These are phyloP conservation scores for Serpula lacrymans DNA, from an alignment of 768 basidiomycete species.

Conservation along the genomic window DNA sequence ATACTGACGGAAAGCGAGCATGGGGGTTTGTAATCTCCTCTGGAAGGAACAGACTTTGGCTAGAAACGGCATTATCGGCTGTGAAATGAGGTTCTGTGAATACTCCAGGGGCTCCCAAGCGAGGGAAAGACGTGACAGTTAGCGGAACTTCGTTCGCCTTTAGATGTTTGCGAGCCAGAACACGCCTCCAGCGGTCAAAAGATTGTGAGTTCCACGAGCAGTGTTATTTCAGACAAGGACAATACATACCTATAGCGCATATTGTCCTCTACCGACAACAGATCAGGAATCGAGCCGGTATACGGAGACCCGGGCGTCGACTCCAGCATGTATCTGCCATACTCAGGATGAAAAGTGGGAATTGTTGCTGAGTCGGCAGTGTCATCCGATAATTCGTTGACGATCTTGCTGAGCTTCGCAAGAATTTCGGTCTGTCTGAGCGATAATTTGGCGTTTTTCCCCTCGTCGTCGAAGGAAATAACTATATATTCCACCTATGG, in stretches of 20 bases:
- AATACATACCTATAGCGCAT: conserved; percentile 81
- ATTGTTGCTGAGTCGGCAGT: conserved; percentile 54
- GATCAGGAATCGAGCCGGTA: conserved; percentile 79
- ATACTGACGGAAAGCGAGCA: conserved; percentile 96
- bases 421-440: conserved; percentile 96
- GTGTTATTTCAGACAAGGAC: not conserved
- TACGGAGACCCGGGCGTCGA: conserved; percentile 96
- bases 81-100: conserved; percentile 91
- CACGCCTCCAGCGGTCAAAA: conserved; percentile 76
- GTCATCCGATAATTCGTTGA: conserved; percentile 59
- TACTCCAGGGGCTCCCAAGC: conserved; percentile 80
- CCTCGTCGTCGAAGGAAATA: conserved; percentile 72
- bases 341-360: conserved; percentile 96
- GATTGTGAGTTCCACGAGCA: conserved; percentile 1
- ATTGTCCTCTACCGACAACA: conserved; percentile 87
- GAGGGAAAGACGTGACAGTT: conserved; percentile 94
- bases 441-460: conserved; percentile 82
- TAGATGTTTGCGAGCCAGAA: conserved; percentile 79
- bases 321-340: conserved; percentile 98
- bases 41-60: conserved; percentile 91
- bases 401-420: conserved; percentile 66
- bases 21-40: conserved; percentile 97
- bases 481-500: conserved; percentile 95
- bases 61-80: conserved; percentile 74
- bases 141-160: conserved; percentile 84